Base-by-base conservation (phyloP, 1,139 yeast genomes). In the Debaryomycetaceae sp. region DNA sequence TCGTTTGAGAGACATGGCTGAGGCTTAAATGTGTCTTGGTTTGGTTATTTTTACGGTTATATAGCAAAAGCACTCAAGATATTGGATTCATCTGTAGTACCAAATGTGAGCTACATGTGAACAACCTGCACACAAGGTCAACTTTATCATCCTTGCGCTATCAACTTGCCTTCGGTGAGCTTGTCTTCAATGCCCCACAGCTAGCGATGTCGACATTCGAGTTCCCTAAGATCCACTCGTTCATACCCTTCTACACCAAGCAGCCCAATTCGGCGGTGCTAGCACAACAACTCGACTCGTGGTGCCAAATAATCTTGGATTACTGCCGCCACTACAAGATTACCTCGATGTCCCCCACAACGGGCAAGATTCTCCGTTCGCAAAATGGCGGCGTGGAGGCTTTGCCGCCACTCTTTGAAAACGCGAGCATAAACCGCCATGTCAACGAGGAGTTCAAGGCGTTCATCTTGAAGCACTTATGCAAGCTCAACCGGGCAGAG, bases 1-100 rank as follows among this genome's bases (percentile, higher is more conserved):
- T 81, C 95, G 99, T 83, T 85, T 93, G 76, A 88, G 99, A 83
- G 99, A 93, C 67, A 71, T 93, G 79, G 96, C 95, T 75, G 98
- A 93, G 77, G 98, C 95, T 66, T 93, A 88, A 61, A 47, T 53
- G 34, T 42, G 37, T 25, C 37, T 38, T 30, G 22, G 16, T 34
- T 31, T 23, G 38, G 37, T 20, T 30, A 31, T 27, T 31, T 18
- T 32, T 27, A 31, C 35, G 33, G 33, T 30, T 29, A 27, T 18
- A 25, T 25, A 25, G 28, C 28, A 25, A 11, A 25, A 25, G 9
- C 18, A 25, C n/a, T n/a, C n/a, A n/a, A n/a, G n/a, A n/a, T n/a
- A n/a, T n/a, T n/a, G n/a, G n/a, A n/a, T n/a, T n/a, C n/a, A n/a
- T n/a, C n/a, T n/a, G n/a, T n/a, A n/a, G n/a, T n/a, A n/a, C n/a